Percentiles rank a stretch among this genome's conserved stretches.
Conservation (phyloP, 441 rosid genomes). For the Geranium incanum region DNA sequence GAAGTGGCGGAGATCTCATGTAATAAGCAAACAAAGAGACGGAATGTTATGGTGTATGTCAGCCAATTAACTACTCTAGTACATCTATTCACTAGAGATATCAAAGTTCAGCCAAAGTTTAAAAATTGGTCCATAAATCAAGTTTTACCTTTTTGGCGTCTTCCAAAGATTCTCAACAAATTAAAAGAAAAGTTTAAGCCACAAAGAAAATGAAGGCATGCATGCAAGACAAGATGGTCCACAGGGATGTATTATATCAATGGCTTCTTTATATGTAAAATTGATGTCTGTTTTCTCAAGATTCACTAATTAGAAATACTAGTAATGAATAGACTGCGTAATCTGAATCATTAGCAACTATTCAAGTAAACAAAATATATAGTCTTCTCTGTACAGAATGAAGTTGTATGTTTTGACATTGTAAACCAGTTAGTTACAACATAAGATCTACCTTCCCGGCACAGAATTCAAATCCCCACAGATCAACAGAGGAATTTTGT, state of each 20-base stretch:
- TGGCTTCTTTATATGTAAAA: background rate
- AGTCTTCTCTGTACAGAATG: background rate
- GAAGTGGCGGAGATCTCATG: background rate
- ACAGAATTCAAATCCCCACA: slow-evolving; percentile 9
- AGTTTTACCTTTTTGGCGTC: background rate
- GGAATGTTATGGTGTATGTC: background rate
- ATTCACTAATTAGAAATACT: background rate
- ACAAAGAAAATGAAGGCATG: background rate
- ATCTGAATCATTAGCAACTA: background rate
- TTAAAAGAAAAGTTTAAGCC: too few species aligned
- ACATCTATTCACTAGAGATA: background rate
- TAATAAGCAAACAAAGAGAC: too few species aligned
- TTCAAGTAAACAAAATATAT: background rate
- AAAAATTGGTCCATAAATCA: background rate
- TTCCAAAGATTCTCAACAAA: too few species aligned
- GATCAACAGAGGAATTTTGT: slow-evolving; percentile 6
- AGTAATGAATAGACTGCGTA: background rate
- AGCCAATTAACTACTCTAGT: background rate
- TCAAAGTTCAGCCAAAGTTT: background rate
- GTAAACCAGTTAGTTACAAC: background rate
- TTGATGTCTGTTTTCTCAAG: background rate
- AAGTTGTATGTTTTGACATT: background rate
- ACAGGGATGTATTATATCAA: background rate
- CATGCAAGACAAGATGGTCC: background rate
- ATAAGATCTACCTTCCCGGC: background rate